Percentiles rank a stretch among this genome's conserved stretches.
These are phyloP conservation scores for Myxozyma neglecta DNA, from an alignment of 805 yeast genomes.

Conservation along the genomic window DNA sequence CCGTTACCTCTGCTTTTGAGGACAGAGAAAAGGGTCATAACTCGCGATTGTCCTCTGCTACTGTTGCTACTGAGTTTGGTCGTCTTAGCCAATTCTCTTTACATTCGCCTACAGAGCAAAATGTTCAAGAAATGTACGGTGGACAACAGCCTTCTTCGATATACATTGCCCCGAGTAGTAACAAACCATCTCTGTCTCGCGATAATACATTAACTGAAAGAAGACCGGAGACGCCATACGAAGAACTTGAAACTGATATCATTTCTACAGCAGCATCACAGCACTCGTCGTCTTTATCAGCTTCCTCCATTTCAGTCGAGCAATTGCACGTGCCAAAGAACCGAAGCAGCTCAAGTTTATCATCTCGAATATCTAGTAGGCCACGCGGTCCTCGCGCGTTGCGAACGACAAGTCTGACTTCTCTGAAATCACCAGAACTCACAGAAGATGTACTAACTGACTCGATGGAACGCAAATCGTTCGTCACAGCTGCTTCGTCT, in stretches of 20 bases:
- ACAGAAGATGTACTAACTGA: not conserved
- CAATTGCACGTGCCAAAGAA: conserved; percentile 13
- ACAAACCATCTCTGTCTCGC: not conserved
- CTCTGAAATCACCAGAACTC: not conserved
- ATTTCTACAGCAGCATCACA: not conserved
- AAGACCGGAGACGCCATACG: not conserved
- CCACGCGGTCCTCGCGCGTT: conserved; percentile 30
- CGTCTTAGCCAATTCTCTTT: conserved; percentile 14
- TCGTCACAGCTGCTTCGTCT: conserved; percentile 14
- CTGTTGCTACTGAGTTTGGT: conserved; percentile 1
- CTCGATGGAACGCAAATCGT: conserved; percentile 4
- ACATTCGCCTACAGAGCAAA: conserved; percentile 7
- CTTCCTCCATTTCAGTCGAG: not conserved
- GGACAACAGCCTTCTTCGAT: conserved; percentile 30
- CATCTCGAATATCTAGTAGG: not conserved
- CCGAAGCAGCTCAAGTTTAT: conserved; percentile 8
- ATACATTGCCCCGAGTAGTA: conserved; percentile 13
- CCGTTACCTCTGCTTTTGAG: not conserved
- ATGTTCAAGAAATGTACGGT: conserved; percentile 3
- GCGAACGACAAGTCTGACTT: conserved; percentile 4
- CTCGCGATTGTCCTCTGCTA: conserved; percentile 1
- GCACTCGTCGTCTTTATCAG: not conserved
- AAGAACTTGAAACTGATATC: conserved; percentile 11
- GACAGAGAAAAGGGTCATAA: conserved; percentile 1
- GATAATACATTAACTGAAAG: not conserved